Conservation (phyloP, 352 stramenopile species). For the Phytopythium oedochilum region DNA sequence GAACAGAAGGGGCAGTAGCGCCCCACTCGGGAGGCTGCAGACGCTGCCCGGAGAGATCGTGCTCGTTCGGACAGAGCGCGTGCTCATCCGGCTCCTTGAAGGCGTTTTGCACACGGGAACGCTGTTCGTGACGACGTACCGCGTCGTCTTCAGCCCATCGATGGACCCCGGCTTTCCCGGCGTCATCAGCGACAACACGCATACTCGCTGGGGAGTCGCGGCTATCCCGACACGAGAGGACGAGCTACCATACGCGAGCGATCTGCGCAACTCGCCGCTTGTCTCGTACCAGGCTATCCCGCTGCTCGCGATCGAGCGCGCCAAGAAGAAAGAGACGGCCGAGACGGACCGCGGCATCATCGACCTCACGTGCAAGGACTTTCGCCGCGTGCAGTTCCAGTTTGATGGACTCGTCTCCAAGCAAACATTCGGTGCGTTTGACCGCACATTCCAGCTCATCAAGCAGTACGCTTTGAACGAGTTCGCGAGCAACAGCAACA, state of each 20-base stretch:
- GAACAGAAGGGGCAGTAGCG: slow-evolving; percentile 1
- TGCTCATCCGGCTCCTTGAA: slow-evolving; percentile 51
- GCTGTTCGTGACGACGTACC: slow-evolving; percentile 79
- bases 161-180: not conserved
- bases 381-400: slow-evolving; percentile 70
- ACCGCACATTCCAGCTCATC: slow-evolving; percentile 56
- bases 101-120: slow-evolving; percentile 42
- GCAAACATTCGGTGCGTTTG: slow-evolving; percentile 77
- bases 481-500: not conserved
- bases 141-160: slow-evolving; percentile 66
- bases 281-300: slow-evolving; percentile 69
- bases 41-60: slow-evolving; percentile 65
- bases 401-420: slow-evolving; percentile 72
- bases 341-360: slow-evolving; percentile 71
- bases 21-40: slow-evolving; percentile 26
- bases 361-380: slow-evolving; percentile 78
- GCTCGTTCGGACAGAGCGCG: slow-evolving; percentile 54
- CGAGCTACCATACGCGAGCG: slow-evolving; percentile 37
- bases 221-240: slow-evolving; percentile 24
- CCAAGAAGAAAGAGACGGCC: slow-evolving; percentile 72
- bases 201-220: not conserved
- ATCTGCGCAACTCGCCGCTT: slow-evolving; percentile 29
- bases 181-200: slow-evolving; percentile 6
- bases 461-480: slow-evolving; percentile 50
- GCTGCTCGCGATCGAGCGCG: slow-evolving; percentile 60